Conservation (phyloP, 805 yeast genomes). For the Wickerhamiella australiensis region DNA sequence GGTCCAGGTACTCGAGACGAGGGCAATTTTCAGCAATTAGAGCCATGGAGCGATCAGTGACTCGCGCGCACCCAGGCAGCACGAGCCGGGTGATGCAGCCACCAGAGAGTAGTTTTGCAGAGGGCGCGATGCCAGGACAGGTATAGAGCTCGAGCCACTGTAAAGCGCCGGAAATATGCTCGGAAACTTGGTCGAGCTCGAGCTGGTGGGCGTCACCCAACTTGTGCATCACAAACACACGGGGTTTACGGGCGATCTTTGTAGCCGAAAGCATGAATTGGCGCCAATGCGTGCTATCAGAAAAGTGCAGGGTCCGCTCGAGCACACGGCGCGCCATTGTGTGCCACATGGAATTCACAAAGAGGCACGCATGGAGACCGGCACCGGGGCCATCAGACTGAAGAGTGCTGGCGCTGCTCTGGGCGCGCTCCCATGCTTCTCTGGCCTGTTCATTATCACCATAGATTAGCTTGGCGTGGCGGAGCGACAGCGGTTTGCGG, state of each 20-base stretch:
- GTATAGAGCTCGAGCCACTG: slow-evolving; percentile 70
- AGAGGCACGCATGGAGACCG: slow-evolving; percentile 46
- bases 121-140: slow-evolving; percentile 61
- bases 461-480: slow-evolving; percentile 58
- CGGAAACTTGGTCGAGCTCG: slow-evolving; percentile 39
- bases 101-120: slow-evolving; percentile 35
- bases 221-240: slow-evolving; percentile 55
- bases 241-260: slow-evolving; percentile 21
- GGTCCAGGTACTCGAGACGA: slow-evolving; percentile 50
- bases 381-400: slow-evolving; percentile 14
- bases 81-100: slow-evolving; percentile 35
- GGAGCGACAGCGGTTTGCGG: slow-evolving; percentile 54
- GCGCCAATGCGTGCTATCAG: slow-evolving; percentile 36
- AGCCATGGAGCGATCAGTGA: slow-evolving; percentile 49
- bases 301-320: slow-evolving; percentile 44
- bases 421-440: slow-evolving; percentile 33
- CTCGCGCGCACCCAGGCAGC: slow-evolving; percentile 56
- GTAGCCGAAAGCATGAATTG: slow-evolving; percentile 28
- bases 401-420: slow-evolving; percentile 13
- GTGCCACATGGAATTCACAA: slow-evolving; percentile 60
- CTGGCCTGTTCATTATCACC: slow-evolving; percentile 37
- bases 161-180: slow-evolving; percentile 37
- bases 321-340: slow-evolving; percentile 43
- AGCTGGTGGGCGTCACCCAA: slow-evolving; percentile 42
- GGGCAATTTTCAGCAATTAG: slow-evolving; percentile 45